Conservation (phyloP, 441 rosid genomes). For the Omphalea diandra region DNA sequence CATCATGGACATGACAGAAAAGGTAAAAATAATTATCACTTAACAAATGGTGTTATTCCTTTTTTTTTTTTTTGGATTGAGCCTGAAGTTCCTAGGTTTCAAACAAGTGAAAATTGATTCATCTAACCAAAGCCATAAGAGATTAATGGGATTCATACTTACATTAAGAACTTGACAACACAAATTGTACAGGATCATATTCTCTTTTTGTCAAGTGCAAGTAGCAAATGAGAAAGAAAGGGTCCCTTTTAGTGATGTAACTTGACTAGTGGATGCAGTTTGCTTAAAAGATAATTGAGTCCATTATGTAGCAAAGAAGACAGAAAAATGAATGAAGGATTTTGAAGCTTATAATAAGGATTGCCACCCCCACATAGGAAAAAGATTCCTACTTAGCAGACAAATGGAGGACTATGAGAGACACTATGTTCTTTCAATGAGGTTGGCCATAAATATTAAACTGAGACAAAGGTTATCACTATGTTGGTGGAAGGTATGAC, state of each 20-base stretch:
- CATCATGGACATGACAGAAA: neutral
- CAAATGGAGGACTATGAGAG: slow-evolving; percentile 31
- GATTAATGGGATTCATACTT: too few species aligned
- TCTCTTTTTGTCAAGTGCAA: slow-evolving; percentile 25
- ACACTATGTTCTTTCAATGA: slow-evolving; percentile 41
- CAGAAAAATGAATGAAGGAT: slow-evolving; percentile 24
- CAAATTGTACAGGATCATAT: too few species aligned
- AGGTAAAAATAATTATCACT: slow-evolving; percentile 13
- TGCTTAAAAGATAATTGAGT: slow-evolving; percentile 20
- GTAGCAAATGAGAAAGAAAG: slow-evolving; percentile 9
- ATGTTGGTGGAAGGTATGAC: slow-evolving; percentile 61
- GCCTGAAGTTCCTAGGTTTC: neutral
- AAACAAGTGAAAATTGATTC: neutral
- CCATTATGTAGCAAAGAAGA: slow-evolving; percentile 21
- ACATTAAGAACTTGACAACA: too few species aligned
- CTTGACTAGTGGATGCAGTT: slow-evolving; percentile 19
- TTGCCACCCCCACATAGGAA: slow-evolving; percentile 36
- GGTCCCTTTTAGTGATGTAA: slow-evolving; percentile 21
- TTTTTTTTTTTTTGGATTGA: neutral
- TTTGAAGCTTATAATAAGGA: slow-evolving; percentile 18
- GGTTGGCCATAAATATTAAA: slow-evolving; percentile 53
- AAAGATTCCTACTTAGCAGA: slow-evolving; percentile 39
- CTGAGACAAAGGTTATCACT: slow-evolving; percentile 51
- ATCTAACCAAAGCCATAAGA: neutral
- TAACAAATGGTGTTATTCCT: neutral